Base-by-base conservation (phyloP, 495 filamentous ascomycete genomes). In the Friedmanniomyces endolithicus region DNA sequence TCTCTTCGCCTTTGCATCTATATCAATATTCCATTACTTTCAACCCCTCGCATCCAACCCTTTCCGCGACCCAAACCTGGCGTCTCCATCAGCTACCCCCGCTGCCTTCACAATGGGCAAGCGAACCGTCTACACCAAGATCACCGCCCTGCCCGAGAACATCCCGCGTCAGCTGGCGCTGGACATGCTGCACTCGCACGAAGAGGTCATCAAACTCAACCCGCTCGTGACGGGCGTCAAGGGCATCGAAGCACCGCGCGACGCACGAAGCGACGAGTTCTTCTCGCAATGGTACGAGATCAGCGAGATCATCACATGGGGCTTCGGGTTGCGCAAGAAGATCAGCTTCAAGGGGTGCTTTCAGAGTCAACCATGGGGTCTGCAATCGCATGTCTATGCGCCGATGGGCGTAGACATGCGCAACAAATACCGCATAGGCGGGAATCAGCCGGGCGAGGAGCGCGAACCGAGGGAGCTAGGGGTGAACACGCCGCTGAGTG, bases 281-380 rank as follows among this genome's bases (percentile, higher is more conserved):
- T 68, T 66, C 57, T 52, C 62, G 11, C 61, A 65, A 2, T 70
- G 67, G 67, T 68, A 68, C 56, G 66, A 68, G 47, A 70, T 70
- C 49, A 48, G 39, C 49, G 53, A 70, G 63, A 60, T 65, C 50
- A 67, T 70, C 19, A 65, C 66, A 34, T 65, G 57, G 54, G 60
- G 64, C 22, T 65, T 65, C 14, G 67, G 67, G 9, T 43, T 65
- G n/a, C 63, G 63, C 23, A 68, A 64, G 60, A 64, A 63, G 55
- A 68, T 68, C 48, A 57, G 55, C 44, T 70, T 70, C 63, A 67
- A 67, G 47, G 67, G 67, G 37, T 56, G 55, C 19, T 70, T 70
- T 44, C 67, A 70, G 53, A 61, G 66, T 47, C 65, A 67, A 61
- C 64, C 66, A 11, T 68, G 65, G 63, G 67, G 67, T 11, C 53